These are phyloP conservation scores for Saccharomycopsis capsularis DNA, from an alignment of 805 yeast genomes.

Conservation along the genomic window DNA sequence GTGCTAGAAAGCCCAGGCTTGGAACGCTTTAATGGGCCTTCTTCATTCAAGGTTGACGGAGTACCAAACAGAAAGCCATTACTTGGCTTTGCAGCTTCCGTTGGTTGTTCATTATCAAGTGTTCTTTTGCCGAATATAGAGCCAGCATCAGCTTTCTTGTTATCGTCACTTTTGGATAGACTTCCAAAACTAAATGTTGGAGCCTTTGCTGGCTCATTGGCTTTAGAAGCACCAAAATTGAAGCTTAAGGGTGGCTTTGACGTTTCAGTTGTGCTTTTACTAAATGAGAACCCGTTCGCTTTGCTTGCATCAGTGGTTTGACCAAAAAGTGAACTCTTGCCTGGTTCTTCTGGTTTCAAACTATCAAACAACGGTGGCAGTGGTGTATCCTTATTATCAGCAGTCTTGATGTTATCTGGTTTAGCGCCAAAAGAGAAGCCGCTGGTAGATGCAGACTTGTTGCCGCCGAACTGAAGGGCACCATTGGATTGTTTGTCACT, in stretches of 20 bases:
- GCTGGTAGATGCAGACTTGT: not conserved
- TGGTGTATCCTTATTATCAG: too few species aligned
- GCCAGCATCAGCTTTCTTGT: not conserved
- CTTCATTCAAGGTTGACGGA: too few species aligned
- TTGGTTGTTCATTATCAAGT: too few species aligned
- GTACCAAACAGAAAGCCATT: too few species aligned
- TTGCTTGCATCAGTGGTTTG: not conserved
- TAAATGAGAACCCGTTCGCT: constrained; percentile 1
- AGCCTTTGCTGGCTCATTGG: not conserved
- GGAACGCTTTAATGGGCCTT: too few species aligned
- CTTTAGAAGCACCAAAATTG: not conserved
- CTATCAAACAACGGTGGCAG: too few species aligned
- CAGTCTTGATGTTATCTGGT: not conserved
- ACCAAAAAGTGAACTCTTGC: not conserved
- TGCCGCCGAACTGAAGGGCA: too few species aligned
- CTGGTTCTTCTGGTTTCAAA: not conserved
- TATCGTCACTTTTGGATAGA: not conserved
- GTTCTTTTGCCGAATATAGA: not conserved
- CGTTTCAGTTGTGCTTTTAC: not conserved
- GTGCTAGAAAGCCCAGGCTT: too few species aligned
- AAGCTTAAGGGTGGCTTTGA: not conserved
- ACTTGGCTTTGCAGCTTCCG: too few species aligned
- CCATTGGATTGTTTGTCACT: too few species aligned
- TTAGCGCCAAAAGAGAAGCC: constrained; percentile 1
- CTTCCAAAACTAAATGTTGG: not conserved